Conservation (phyloP, 148 eudicot species). For the Vaccinium corymbosum region DNA sequence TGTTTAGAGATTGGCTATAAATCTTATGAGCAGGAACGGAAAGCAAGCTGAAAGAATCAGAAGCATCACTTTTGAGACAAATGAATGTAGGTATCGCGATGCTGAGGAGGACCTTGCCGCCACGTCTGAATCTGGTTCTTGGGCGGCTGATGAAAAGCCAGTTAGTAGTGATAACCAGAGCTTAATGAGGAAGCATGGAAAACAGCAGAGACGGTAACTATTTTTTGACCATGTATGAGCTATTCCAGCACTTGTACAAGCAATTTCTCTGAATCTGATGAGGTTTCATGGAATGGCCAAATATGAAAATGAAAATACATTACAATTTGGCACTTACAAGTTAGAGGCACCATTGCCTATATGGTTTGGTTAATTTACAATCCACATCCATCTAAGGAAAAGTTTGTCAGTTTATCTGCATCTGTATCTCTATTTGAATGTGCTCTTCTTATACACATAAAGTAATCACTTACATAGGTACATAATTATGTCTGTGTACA, state of each 20-base stretch:
- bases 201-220: conserved; percentile 52
- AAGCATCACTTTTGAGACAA: conserved; percentile 24
- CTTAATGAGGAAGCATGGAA: conserved; percentile 38
- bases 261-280: background rate
- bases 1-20: background rate
- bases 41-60: conserved; percentile 33
- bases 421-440: background rate
- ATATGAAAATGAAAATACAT: background rate
- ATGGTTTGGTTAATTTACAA: background rate
- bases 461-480: background rate
- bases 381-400: background rate
- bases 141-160: conserved; percentile 54
- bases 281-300: background rate
- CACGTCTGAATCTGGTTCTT: conserved; percentile 54
- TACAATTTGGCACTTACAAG: background rate
- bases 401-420: background rate
- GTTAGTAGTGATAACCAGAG: conserved; percentile 66
- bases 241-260: background rate
- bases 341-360: background rate
- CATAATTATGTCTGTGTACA: background rate
- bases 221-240: conserved; percentile 10
- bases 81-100: conserved; percentile 33
- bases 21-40: conserved; percentile 45
- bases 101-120: conserved; percentile 41
- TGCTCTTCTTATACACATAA: background rate